Conservation (phyloP, 2,329 filamentous ascomycete species). For the Cercospora sp. region DNA sequence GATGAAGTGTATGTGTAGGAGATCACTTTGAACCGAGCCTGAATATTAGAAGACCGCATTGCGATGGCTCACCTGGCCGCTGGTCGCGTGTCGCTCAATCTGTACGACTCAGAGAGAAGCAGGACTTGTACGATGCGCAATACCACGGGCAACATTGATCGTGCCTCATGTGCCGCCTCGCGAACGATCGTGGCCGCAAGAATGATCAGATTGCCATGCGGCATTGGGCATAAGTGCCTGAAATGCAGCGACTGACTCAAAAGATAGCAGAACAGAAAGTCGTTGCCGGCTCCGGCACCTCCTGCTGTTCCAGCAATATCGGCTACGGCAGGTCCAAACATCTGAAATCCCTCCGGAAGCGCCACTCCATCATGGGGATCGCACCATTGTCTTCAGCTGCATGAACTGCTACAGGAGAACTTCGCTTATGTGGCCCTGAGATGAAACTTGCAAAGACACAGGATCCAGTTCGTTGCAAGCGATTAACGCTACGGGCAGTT, state of each 20-base stretch:
- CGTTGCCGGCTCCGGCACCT: background rate
- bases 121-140: background rate
- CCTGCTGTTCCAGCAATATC: background rate
- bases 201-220: background rate
- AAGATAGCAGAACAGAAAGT: background rate
- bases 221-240: background rate
- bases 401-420: background rate
- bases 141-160: background rate
- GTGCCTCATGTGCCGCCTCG: background rate
- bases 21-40: background rate
- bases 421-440: constrained; percentile 51
- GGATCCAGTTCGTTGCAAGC: constrained; percentile 31
- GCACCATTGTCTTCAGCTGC: too few species aligned
- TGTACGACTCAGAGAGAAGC: background rate
- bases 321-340: background rate
- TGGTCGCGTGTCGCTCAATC: background rate
- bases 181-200: background rate
- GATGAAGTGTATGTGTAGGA: background rate
- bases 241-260: background rate
- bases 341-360: background rate
- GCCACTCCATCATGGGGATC: background rate
- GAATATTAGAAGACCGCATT: background rate
- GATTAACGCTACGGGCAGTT: constrained; percentile 54
- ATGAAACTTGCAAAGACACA: constrained; percentile 47
- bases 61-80: background rate